Conservation (phyloP, 352 stramenopile genomes). For the Pythium folliculosum region DNA sequence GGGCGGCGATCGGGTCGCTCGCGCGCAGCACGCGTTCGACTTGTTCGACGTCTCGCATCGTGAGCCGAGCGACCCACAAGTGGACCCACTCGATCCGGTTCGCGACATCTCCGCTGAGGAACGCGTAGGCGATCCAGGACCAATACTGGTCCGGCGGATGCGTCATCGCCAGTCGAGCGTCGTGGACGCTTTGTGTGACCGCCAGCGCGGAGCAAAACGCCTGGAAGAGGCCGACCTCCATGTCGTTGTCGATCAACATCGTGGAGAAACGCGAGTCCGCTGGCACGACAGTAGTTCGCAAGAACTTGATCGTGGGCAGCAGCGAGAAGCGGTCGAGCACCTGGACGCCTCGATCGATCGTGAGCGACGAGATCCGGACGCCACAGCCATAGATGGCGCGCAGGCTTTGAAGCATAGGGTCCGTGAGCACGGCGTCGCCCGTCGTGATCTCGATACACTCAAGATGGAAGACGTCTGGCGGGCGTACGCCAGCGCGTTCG, state of each 20-base stretch:
- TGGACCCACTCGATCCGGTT: background rate
- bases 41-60: background rate
- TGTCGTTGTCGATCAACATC: background rate
- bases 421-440: background rate
- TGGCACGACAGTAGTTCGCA: background rate
- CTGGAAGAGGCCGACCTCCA: background rate
- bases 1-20: background rate
- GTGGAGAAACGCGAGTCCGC: background rate
- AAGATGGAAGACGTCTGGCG: background rate
- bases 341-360: background rate
- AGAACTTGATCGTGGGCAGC: background rate
- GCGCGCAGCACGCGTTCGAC: background rate
- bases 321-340: background rate
- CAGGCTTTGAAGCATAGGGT: background rate
- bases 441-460: background rate
- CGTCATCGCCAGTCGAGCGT: background rate
- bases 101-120: background rate
- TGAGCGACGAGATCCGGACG: background rate
- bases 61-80: background rate
- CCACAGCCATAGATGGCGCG: background rate
- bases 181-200: background rate
- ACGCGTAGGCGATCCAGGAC: slow-evolving; percentile 1
- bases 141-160: background rate
- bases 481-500: too few relatives aligned
- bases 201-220: background rate